These are phyloP conservation scores for Oleoguttula mirabilis DNA, from an alignment of 495 filamentous ascomycete genomes.

Conservation along the genomic window DNA sequence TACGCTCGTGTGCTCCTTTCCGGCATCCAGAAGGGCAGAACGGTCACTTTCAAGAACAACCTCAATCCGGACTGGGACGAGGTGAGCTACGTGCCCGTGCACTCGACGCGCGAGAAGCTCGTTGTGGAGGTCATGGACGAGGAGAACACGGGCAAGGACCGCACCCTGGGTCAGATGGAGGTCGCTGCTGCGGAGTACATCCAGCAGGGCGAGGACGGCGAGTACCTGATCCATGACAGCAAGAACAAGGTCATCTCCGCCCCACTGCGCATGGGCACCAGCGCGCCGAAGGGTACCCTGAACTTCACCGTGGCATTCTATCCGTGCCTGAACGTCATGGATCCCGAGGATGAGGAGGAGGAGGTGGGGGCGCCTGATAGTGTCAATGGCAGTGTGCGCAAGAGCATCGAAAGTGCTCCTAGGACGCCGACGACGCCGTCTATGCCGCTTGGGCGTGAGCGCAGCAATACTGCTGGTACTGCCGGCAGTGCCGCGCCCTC, in stretches of 20 bases:
- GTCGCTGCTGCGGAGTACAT: slow-evolving; percentile 69
- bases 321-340: slow-evolving; percentile 71
- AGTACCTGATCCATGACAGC: slow-evolving; percentile 68
- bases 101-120: slow-evolving; percentile 71
- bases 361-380: slow-evolving; percentile 23
- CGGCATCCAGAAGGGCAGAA: slow-evolving; percentile 76
- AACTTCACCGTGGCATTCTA: slow-evolving; percentile 84
- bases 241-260: slow-evolving; percentile 46
- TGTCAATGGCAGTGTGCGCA: neutral
- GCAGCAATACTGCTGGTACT: slow-evolving; percentile 6
- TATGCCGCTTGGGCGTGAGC: neutral
- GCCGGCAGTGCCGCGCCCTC: neutral
- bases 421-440: neutral
- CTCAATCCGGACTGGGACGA: slow-evolving; percentile 95
- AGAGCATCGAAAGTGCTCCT: slow-evolving; percentile 3
- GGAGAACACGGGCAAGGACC: slow-evolving; percentile 77
- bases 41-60: slow-evolving; percentile 92
- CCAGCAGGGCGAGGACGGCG: slow-evolving; percentile 60
- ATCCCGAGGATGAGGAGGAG: slow-evolving; percentile 80
- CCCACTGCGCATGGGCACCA: slow-evolving; percentile 53
- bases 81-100: slow-evolving; percentile 85
- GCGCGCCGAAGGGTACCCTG: slow-evolving; percentile 63
- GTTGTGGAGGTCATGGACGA: slow-evolving; percentile 92
- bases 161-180: slow-evolving; percentile 68
- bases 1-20: slow-evolving; percentile 82